Percentiles rank a stretch among this genome's conserved stretches.
These are phyloP conservation scores for Polychaeton citri DNA, from an alignment of 2,329 filamentous ascomycete species.

Conservation along the genomic window DNA sequence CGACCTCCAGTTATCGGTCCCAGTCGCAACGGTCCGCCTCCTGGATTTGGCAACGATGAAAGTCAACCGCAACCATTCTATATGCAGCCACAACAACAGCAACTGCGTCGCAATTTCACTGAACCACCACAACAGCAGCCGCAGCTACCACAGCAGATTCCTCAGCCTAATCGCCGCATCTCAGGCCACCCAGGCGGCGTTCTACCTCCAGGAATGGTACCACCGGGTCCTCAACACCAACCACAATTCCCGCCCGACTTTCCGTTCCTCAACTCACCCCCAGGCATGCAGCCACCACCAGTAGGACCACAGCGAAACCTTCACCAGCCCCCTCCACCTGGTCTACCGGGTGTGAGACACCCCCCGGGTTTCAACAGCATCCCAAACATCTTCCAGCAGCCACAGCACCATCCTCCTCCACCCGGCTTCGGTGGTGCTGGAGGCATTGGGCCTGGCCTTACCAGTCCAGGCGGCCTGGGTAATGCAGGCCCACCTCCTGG, in stretches of 20 bases:
- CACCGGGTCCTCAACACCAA: slow-evolving; percentile 13
- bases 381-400: slow-evolving; percentile 16
- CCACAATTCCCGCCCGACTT: slow-evolving; percentile 11
- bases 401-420: slow-evolving; percentile 6
- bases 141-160: slow-evolving; percentile 1
- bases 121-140: slow-evolving; percentile 10
- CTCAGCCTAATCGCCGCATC: slow-evolving; percentile 10
- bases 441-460: not conserved
- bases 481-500: slow-evolving; percentile 5
- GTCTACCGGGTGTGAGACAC: slow-evolving; percentile 9
- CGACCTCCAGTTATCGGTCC: not conserved
- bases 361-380: slow-evolving; percentile 19
- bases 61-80: not conserved
- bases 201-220: slow-evolving; percentile 11
- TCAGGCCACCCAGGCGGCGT: slow-evolving; percentile 12
- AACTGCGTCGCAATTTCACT: slow-evolving; percentile 12
- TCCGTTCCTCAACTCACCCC: slow-evolving; percentile 4
- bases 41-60: not conserved
- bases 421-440: slow-evolving; percentile 2
- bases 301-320: too few relatives aligned
- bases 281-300: slow-evolving; percentile 1
- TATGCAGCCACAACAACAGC: slow-evolving; percentile 9
- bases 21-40: not conserved
- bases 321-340: slow-evolving; percentile 4
- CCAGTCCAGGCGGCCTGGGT: slow-evolving; percentile 1